A percentile compares a stretch with the other conserved stretches of the same genome.
These are phyloP conservation scores for Carex sylvatica DNA, from an alignment of 202 grass and related monocot genomes.

Conservation along the genomic window DNA sequence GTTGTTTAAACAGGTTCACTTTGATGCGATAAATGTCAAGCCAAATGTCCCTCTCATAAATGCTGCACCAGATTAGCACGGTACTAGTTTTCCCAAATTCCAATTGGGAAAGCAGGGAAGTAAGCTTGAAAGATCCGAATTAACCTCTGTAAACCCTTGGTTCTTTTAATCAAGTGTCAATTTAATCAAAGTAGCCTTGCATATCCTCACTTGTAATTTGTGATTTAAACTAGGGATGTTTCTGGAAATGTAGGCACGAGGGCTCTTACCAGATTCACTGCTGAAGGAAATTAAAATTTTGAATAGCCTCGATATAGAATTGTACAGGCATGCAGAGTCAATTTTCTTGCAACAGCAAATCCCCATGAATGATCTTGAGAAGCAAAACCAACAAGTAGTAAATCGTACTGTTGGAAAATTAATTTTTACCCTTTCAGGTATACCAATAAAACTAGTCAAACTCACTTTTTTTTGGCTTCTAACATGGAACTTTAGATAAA, in stretches of 20 bases:
- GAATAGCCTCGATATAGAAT: conserved; percentile 80
- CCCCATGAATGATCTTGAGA: background rate
- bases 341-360: conserved; percentile 64
- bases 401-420: background rate
- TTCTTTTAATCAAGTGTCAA: background rate
- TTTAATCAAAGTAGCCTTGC: background rate
- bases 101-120: background rate
- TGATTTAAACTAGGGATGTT: background rate
- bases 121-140: background rate
- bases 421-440: too few relatives aligned
- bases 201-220: background rate
- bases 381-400: conserved; percentile 35
- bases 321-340: conserved; percentile 75
- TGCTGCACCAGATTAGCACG: background rate
- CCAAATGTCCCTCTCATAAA: background rate
- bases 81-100: background rate
- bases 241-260: conserved; percentile 49
- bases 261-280: conserved; percentile 47
- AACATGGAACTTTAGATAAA: too few relatives aligned
- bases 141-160: background rate
- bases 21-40: background rate
- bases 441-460: too few relatives aligned
- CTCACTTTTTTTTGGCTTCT: too few relatives aligned
- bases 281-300: conserved; percentile 60
- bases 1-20: too few relatives aligned